Evolutionary conservation across 225 moss, liverwort and hornwort genomes (phyloP).

Genomic region (Pleurozium schreberi): DNA sequence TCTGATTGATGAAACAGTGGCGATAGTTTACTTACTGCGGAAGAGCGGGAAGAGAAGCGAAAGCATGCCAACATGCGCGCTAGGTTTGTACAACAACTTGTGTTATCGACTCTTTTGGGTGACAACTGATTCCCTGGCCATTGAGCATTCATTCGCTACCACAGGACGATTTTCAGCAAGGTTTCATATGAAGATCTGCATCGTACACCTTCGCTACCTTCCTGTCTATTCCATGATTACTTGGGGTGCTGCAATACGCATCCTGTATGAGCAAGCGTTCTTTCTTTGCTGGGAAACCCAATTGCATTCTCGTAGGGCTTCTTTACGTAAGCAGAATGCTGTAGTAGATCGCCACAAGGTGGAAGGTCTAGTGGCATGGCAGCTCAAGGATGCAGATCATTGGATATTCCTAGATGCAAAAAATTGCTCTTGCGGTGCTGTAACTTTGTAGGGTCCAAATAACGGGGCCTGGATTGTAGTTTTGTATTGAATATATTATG

Average conservation of each 20-base stretch:
- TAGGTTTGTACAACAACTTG: slow-evolving; percentile 54
- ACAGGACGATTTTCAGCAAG: slow-evolving; percentile 30
- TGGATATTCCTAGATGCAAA: slow-evolving; percentile 12
- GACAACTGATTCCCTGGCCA: slow-evolving; percentile 18
- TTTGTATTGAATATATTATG: slow-evolving; percentile 40
- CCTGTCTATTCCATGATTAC: slow-evolving; percentile 10
- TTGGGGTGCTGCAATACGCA: slow-evolving; percentile 8
- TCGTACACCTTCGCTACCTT: slow-evolving; percentile 10
- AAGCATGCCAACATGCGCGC: slow-evolving; percentile 49
- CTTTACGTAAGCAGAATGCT: slow-evolving; percentile 33
- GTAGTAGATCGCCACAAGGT: slow-evolving; percentile 3
- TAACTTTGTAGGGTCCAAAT: slow-evolving; percentile 27
- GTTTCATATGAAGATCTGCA: slow-evolving; percentile 8
- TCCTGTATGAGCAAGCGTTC: slow-evolving; percentile 16
- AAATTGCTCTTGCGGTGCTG: slow-evolving; percentile 25
- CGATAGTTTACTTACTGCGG: slow-evolving; percentile 39
- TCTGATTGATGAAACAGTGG: slow-evolving; percentile 13
- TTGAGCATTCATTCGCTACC: slow-evolving; percentile 25
- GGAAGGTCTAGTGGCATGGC: slow-evolving; percentile 13
- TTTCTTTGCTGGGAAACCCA: slow-evolving; percentile 20
- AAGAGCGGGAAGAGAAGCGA: slow-evolving; percentile 51
- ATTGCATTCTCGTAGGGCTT: slow-evolving; percentile 27
- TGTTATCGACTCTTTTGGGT: slow-evolving; percentile 46
- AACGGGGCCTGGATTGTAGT: slow-evolving; percentile 46
- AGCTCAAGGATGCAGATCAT: slow-evolving; percentile 30